Evolutionary conservation across 2,329 filamentous ascomycete species (phyloP).

Genomic region (Alternaria brassicicola): DNA sequence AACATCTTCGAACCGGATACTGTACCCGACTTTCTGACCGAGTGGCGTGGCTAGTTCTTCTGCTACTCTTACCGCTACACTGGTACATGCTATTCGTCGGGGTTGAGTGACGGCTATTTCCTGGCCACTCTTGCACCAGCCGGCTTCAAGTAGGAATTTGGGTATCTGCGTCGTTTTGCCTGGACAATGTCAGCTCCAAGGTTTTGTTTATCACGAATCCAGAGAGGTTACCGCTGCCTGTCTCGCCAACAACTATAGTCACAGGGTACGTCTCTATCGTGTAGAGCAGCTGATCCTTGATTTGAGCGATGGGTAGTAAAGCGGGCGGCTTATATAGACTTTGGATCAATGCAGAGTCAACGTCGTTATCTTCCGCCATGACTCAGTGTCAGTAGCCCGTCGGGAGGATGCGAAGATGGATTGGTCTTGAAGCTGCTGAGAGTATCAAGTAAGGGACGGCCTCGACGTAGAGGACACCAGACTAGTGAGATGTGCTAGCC

Average conservation of each 20-base stretch:
- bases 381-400: neutral
- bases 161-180: constrained; percentile 94
- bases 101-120: constrained; percentile 82
- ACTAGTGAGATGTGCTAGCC: neutral
- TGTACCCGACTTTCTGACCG: constrained; percentile 87
- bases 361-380: constrained; percentile 48
- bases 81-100: constrained; percentile 22
- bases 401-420: neutral
- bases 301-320: constrained; percentile 84
- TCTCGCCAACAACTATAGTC: constrained; percentile 90
- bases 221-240: constrained; percentile 66
- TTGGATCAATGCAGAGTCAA: constrained; percentile 66
- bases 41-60: constrained; percentile 86
- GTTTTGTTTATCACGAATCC: too few relatives aligned
- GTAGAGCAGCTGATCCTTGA: constrained; percentile 81
- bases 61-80: constrained; percentile 62
- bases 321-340: constrained; percentile 84
- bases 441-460: neutral
- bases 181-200: constrained; percentile 40
- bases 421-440: neutral
- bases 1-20: constrained; percentile 88
- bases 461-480: neutral
- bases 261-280: constrained; percentile 83
- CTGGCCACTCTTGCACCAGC: constrained; percentile 86
- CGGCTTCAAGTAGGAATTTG: constrained; percentile 84